These are phyloP conservation scores for Sporothrix protearum DNA, from an alignment of 2,329 filamentous ascomycete species.

Conservation along the genomic window DNA sequence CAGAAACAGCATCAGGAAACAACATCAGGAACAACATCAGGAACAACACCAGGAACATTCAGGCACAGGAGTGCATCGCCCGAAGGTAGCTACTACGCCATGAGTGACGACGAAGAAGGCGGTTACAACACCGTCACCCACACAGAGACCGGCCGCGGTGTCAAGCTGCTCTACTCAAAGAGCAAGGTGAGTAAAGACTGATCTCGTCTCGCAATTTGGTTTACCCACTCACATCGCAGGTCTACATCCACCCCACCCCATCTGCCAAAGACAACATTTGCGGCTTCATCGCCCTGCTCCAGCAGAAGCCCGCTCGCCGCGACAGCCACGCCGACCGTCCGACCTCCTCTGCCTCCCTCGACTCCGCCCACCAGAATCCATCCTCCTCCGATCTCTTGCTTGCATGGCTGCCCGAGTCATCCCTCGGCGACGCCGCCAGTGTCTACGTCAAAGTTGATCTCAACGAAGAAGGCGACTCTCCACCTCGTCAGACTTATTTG, in stretches of 20 bases:
- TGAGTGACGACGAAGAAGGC: conserved; percentile 94
- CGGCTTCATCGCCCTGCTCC: conserved; percentile 86
- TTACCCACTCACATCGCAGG: conserved; percentile 48
- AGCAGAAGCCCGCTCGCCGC: conserved; percentile 65
- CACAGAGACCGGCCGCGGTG: conserved; percentile 69
- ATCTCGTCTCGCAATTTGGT: neutral
- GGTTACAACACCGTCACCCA: conserved; percentile 93
- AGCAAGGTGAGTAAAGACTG: conserved; percentile 68
- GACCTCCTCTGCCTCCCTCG: conserved; percentile 44
- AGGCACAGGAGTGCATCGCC: conserved; percentile 58
- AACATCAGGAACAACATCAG: neutral
- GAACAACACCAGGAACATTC: neutral
- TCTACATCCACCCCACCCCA: conserved; percentile 92
- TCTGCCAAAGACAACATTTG: conserved; percentile 94
- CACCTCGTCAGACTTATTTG: conserved; percentile 81
- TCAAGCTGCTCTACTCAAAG: conserved; percentile 92
- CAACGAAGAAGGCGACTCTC: conserved; percentile 59
- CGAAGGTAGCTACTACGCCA: conserved; percentile 83
- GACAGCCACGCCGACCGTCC: conserved; percentile 37
- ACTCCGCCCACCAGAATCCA: conserved; percentile 37
- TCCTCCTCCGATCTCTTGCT: conserved; percentile 73
- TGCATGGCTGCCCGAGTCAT: conserved; percentile 88
- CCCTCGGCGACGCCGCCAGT: conserved; percentile 77
- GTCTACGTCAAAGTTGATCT: conserved; percentile 96
- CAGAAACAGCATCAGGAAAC: neutral